Evolutionary conservation across 2,329 filamentous ascomycete species (phyloP).

Genomic region (Sarocladium brachiariae): DNA sequence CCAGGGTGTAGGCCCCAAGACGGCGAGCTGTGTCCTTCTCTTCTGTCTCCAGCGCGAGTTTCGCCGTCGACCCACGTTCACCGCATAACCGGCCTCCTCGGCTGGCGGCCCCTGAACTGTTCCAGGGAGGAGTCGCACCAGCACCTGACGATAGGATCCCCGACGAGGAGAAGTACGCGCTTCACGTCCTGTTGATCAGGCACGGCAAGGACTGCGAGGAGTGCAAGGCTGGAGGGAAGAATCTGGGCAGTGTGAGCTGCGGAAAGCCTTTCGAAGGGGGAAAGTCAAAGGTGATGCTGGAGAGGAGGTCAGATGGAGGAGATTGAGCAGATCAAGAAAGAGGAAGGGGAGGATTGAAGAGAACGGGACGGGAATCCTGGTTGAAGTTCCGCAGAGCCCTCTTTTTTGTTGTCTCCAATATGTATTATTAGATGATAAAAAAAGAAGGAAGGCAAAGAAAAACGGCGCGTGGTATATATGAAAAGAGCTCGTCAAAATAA

Average conservation of each 20-base stretch:
- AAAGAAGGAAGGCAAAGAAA: too few species aligned
- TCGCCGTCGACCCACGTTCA: slow-evolving; percentile 48
- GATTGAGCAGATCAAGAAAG: slow-evolving; percentile 9
- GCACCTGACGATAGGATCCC: slow-evolving; percentile 40
- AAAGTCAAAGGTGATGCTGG: slow-evolving; percentile 16
- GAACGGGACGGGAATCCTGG: not conserved
- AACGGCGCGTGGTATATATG: not conserved
- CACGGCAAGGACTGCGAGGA: slow-evolving; percentile 39
- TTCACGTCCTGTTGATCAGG: slow-evolving; percentile 42
- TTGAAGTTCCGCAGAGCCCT: not conserved
- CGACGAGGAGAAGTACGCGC: slow-evolving; percentile 40
- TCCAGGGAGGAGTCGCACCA: slow-evolving; percentile 40
- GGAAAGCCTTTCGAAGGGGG: slow-evolving; percentile 29
- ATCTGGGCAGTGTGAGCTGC: slow-evolving; percentile 31
- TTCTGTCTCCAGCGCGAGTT: slow-evolving; percentile 43
- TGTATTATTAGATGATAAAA: not conserved
- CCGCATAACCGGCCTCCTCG: slow-evolving; percentile 39
- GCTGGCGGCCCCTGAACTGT: slow-evolving; percentile 37
- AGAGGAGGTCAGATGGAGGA: slow-evolving; percentile 10
- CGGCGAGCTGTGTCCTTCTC: slow-evolving; percentile 44
- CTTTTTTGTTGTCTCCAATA: not conserved
- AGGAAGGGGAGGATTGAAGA: slow-evolving; percentile 5
- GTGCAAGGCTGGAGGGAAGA: slow-evolving; percentile 38
- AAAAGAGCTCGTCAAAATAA: too few species aligned
- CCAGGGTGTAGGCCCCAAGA: slow-evolving; percentile 47